These are phyloP conservation scores for Cytospora mali DNA, from an alignment of 2,329 filamentous ascomycete species.

Conservation along the genomic window DNA sequence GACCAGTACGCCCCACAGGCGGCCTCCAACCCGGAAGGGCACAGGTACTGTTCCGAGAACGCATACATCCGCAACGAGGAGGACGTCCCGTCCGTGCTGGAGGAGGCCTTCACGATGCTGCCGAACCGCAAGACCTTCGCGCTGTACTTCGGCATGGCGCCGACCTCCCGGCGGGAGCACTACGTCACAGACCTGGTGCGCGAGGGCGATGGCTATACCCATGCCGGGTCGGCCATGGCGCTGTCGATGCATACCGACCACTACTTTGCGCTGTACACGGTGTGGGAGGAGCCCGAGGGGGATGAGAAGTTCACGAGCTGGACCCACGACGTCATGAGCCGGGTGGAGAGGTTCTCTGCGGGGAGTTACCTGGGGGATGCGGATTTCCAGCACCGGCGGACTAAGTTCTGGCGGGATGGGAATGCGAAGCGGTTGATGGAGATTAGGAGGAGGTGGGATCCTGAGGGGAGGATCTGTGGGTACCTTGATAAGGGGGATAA, in stretches of 20 bases:
- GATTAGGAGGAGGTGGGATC: constrained; percentile 48
- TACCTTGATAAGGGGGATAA: constrained; percentile 50
- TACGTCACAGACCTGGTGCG: not conserved
- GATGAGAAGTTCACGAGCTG: constrained; percentile 48
- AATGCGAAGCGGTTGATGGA: constrained; percentile 45
- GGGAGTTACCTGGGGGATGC: constrained; percentile 59
- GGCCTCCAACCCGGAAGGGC: constrained; percentile 48
- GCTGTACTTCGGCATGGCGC: constrained; percentile 55
- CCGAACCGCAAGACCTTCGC: constrained; percentile 49
- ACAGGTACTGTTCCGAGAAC: constrained; percentile 55
- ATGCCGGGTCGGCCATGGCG: constrained; percentile 47
- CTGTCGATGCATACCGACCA: constrained; percentile 58
- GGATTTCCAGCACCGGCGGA: constrained; percentile 52
- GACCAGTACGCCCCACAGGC: constrained; percentile 48
- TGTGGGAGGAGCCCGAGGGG: constrained; percentile 51
- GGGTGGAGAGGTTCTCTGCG: constrained; percentile 43
- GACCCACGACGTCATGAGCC: constrained; percentile 45
- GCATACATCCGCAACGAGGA: constrained; percentile 51
- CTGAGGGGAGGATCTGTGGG: constrained; percentile 44
- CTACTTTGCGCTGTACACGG: constrained; percentile 56
- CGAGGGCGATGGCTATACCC: constrained; percentile 36
- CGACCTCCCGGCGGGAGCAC: constrained; percentile 44
- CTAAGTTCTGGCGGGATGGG: constrained; percentile 51
- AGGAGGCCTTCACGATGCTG: constrained; percentile 50
- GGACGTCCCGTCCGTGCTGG: constrained; percentile 48